A percentile compares a stretch with the other conserved stretches of the same genome.
phyloP scores from a whole-genome alignment of 768 basidiomycete species.

The Tricholoma sp. region DNA sequence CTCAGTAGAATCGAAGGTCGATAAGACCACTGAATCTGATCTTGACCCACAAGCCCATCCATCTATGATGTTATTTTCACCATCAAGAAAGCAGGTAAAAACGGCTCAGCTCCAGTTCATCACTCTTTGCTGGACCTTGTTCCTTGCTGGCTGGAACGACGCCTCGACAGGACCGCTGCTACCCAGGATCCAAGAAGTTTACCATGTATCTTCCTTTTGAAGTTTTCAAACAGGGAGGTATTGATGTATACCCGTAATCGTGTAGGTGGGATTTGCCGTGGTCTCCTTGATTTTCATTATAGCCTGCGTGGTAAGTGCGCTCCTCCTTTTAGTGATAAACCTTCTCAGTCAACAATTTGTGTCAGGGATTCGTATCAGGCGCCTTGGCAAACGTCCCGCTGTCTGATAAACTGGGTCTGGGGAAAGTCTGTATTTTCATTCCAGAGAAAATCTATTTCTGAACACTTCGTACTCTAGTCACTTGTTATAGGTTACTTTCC shows the following conservation, averaged over 20 bases:
- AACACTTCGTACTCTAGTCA: constrained; percentile 12
- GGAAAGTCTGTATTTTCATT: constrained; percentile 16
- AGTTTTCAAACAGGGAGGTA: neutral
- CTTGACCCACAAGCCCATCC: no score
- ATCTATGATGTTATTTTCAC: no score
- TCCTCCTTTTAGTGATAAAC: neutral
- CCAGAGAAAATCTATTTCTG: neutral
- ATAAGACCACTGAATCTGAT: no score
- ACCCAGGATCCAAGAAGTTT: constrained; percentile 62
- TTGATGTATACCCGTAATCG: neutral
- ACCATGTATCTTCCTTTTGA: constrained; percentile 40
- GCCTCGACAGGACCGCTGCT: constrained; percentile 69
- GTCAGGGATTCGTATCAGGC: constrained; percentile 25
- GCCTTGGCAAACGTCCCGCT: constrained; percentile 24
- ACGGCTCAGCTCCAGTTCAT: constrained; percentile 41
- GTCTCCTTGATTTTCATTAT: constrained; percentile 57
- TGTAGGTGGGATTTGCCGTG: constrained; percentile 42
- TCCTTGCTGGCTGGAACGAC: constrained; percentile 76
- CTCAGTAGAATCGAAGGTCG: neutral
- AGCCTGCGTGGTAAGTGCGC: constrained; percentile 32
- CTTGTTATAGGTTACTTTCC: constrained; percentile 17
- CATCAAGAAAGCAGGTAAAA: constrained; percentile 18
- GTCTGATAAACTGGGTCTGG: constrained; percentile 24
- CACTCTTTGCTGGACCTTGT: constrained; percentile 50
- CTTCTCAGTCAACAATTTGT: neutral